Evolutionary conservation across 1,139 yeast genomes (phyloP).

Genomic region (Candida buenavistaensis): DNA sequence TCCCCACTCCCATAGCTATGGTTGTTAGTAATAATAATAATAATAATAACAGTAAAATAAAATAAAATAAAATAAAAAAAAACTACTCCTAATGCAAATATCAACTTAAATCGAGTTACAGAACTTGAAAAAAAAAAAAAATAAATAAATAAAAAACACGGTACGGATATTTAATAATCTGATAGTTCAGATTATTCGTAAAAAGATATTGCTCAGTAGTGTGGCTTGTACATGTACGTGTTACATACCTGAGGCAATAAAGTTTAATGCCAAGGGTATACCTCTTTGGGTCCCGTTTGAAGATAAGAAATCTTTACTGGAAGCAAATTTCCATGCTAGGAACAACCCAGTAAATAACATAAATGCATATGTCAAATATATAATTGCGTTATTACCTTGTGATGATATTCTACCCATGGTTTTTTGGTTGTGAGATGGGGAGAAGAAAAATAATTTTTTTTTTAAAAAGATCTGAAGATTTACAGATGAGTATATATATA

Average conservation of each 20-base stretch:
- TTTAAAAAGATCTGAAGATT: no score
- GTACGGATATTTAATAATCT: no score
- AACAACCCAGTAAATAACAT: constrained; percentile 60
- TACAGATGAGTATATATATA: no score
- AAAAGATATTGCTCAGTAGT: no score
- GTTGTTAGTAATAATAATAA: constrained; percentile 21
- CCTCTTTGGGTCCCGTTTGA: constrained; percentile 82
- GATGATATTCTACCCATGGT: constrained; percentile 33
- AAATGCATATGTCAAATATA: constrained; percentile 70
- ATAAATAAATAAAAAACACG: no score
- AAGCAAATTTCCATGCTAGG: constrained; percentile 54
- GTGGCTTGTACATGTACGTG: no score
- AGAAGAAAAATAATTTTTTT: no score
- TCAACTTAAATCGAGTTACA: constrained; percentile 81
- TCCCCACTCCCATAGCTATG: constrained; percentile 84
- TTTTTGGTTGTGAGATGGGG: no score
- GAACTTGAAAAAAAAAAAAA: constrained; percentile 57
- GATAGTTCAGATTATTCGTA: no score
- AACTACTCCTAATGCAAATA: constrained; percentile 80
- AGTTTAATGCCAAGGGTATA: constrained; percentile 79
- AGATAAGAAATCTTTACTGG: constrained; percentile 57
- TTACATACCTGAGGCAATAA: constrained; percentile 64
- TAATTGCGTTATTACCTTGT: constrained; percentile 65
- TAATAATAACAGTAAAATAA: constrained; percentile 8
- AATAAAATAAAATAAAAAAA: constrained; percentile 15